phyloP scores from a whole-genome alignment of 345 rosid genomes.

The Passiflora organensis region DNA sequence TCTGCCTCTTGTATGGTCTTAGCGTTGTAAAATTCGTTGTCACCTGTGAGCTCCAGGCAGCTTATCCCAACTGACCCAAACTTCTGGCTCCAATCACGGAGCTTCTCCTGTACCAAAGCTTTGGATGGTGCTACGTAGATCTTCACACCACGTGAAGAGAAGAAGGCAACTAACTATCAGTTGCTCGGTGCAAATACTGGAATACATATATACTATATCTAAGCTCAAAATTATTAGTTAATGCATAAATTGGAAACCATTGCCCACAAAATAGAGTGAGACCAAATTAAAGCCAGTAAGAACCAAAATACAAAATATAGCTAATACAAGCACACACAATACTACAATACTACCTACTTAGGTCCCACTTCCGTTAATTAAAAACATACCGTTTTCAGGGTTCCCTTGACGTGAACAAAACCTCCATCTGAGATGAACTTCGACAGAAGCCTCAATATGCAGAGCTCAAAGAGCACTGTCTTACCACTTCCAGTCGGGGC shows the following conservation, averaged over 20 bases:
- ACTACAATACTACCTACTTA: too few species aligned
- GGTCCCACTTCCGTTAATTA: too few species aligned
- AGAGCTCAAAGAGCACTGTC: slow-evolving; percentile 89
- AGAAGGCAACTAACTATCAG: slow-evolving; percentile 4
- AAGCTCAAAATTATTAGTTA: too few species aligned
- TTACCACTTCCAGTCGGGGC: slow-evolving; percentile 99
- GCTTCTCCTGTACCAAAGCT: slow-evolving; percentile 95
- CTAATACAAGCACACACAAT: too few species aligned
- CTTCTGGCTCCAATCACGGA: slow-evolving; percentile 85
- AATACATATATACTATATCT: too few species aligned
- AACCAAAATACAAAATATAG: background rate
- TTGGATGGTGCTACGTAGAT: slow-evolving; percentile 91
- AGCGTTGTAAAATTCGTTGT: slow-evolving; percentile 67
- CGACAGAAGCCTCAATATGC: slow-evolving; percentile 82
- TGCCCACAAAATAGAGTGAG: too few species aligned
- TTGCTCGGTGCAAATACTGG: too few species aligned
- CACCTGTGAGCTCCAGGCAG: slow-evolving; percentile 92
- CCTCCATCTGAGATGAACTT: slow-evolving; percentile 57
- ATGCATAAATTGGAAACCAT: too few species aligned
- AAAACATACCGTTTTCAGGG: slow-evolving; percentile 73
- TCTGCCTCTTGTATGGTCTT: slow-evolving; percentile 83
- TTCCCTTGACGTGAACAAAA: slow-evolving; percentile 69
- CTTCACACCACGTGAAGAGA: slow-evolving; percentile 36
- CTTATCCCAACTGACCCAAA: slow-evolving; percentile 73
- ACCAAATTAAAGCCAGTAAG: too few species aligned